phyloP scores from a whole-genome alignment of 1,139 yeast genomes.

The Suhomyces bribrorum region DNA sequence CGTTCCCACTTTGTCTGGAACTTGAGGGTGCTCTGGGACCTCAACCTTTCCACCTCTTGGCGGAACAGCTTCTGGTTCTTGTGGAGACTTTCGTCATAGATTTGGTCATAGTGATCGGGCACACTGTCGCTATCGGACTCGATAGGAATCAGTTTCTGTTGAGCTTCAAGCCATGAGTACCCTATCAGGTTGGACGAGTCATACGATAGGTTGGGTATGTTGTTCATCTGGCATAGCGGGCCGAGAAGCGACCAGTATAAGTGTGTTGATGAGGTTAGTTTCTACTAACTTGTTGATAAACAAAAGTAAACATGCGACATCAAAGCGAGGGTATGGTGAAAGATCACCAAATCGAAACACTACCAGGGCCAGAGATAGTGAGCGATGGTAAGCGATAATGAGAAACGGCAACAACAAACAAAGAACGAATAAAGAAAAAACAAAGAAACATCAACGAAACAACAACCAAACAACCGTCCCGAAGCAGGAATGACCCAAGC shows the following conservation, averaged over 20 bases:
- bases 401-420: too few relatives aligned
- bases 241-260: not conserved
- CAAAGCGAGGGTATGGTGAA: too few relatives aligned
- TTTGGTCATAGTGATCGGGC: slow-evolving; percentile 1
- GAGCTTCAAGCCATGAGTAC: not conserved
- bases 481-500: too few relatives aligned
- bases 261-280: too few relatives aligned
- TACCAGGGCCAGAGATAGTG: too few relatives aligned
- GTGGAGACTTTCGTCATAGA: slow-evolving; percentile 3
- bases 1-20: slow-evolving; percentile 53
- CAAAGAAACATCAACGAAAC: too few relatives aligned
- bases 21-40: slow-evolving; percentile 30
- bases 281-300: too few relatives aligned
- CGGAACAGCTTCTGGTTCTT: slow-evolving; percentile 21
- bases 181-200: slow-evolving; percentile 9
- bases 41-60: slow-evolving; percentile 25
- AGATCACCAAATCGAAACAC: too few relatives aligned
- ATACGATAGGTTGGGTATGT: slow-evolving; percentile 16
- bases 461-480: too few relatives aligned
- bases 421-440: too few relatives aligned
- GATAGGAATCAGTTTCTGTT: slow-evolving; percentile 6
- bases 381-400: too few relatives aligned
- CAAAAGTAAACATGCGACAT: too few relatives aligned
- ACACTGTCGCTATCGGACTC: slow-evolving; percentile 4
- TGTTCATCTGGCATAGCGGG: slow-evolving; percentile 8